phyloP scores from a whole-genome alignment of 306 rosid species.

The Acmispon strigosus region DNA sequence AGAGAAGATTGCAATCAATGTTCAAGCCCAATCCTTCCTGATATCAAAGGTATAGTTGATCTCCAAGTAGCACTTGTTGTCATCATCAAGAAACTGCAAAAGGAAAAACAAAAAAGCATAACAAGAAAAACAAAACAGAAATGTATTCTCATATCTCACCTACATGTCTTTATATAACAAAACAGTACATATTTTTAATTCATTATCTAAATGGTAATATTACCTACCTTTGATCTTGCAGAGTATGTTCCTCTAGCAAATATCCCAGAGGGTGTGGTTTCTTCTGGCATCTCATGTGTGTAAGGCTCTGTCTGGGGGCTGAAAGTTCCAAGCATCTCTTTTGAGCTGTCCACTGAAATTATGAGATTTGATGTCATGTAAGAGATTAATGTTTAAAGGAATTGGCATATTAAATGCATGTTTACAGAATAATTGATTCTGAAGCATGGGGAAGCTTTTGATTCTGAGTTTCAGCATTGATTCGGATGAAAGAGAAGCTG shows the following conservation, averaged over 20 bases:
- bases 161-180: neutral
- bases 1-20: neutral
- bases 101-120: neutral
- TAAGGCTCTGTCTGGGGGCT: conserved; percentile 82
- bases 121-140: neutral
- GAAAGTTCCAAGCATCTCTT: conserved; percentile 92
- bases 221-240: conserved; percentile 67
- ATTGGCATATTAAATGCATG: neutral
- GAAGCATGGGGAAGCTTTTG: too few species aligned
- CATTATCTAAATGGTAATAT: neutral
- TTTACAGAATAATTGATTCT: too few species aligned
- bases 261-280: conserved; percentile 79
- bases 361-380: neutral
- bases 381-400: neutral
- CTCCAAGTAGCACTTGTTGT: conserved; percentile 77
- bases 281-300: conserved; percentile 79
- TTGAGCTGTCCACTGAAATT: conserved; percentile 71
- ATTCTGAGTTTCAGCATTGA: too few species aligned
- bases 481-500: too few species aligned
- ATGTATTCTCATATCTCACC: neutral
- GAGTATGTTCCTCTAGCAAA: conserved; percentile 89
- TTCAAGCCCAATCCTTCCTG: conserved; percentile 59
- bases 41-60: conserved; percentile 74
- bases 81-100: conserved; percentile 71
- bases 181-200: too few species aligned